Evolutionary conservation across 129 eudicot genomes (phyloP).

Genomic region (Pseudognaphalium luteoalbum): DNA sequence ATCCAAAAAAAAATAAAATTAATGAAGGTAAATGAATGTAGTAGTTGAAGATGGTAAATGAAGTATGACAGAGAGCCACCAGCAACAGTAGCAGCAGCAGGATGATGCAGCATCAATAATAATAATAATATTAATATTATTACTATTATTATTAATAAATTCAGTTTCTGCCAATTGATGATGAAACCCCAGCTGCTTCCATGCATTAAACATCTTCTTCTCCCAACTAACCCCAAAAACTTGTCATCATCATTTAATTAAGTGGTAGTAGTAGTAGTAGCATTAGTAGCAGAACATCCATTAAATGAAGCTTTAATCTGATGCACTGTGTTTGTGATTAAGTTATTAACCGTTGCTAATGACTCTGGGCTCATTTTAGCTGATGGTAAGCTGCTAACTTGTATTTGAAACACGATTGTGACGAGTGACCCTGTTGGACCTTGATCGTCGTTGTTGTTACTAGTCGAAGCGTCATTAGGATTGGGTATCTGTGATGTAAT

Average conservation of each 20-base stretch:
- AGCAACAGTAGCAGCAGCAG: slow-evolving; percentile 35
- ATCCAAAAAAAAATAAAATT: slow-evolving; percentile 8
- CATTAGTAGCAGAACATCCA: slow-evolving; percentile 42
- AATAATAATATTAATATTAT: no score
- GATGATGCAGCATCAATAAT: slow-evolving; percentile 54
- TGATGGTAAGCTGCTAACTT: slow-evolving; percentile 55
- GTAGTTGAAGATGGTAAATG: slow-evolving; percentile 63
- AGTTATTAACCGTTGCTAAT: slow-evolving; percentile 59
- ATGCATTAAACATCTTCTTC: slow-evolving; percentile 30
- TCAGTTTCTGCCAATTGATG: slow-evolving; percentile 56
- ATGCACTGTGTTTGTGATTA: slow-evolving; percentile 65
- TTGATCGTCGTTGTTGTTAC: slow-evolving; percentile 18
- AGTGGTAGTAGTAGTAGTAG: slow-evolving; percentile 5
- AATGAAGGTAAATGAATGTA: slow-evolving; percentile 33
- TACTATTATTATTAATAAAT: slow-evolving; percentile 19
- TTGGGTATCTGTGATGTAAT: slow-evolving; percentile 11
- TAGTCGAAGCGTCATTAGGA: slow-evolving; percentile 47
- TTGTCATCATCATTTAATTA: slow-evolving; percentile 26
- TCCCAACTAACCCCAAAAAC: slow-evolving; percentile 48
- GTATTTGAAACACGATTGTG: slow-evolving; percentile 67
- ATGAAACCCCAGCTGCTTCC: slow-evolving; percentile 37
- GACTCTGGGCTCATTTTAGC: slow-evolving; percentile 72
- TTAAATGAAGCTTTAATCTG: slow-evolving; percentile 72
- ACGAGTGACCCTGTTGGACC: slow-evolving; percentile 52
- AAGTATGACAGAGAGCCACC: slow-evolving; percentile 42